Conservation (phyloP, 2,329 filamentous ascomycete species). For the Botrytis tulipae region DNA sequence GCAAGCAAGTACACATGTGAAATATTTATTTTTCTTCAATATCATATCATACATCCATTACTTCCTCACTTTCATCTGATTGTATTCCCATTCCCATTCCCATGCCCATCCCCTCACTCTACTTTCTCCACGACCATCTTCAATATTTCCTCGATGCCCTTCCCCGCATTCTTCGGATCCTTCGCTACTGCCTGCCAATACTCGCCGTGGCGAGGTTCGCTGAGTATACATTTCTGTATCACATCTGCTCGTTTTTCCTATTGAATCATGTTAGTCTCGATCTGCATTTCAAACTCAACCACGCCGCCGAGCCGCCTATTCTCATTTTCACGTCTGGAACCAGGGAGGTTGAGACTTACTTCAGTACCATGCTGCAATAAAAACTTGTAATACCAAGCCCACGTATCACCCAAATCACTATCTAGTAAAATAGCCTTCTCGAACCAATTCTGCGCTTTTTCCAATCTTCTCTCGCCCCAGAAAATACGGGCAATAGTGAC, state of each 20-base stretch:
- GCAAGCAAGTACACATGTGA: neutral
- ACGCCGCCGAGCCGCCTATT: neutral
- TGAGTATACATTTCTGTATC: constrained; percentile 73
- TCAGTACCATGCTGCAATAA: constrained; percentile 87
- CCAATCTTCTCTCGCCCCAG: constrained; percentile 87
- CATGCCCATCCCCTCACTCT: constrained; percentile 27
- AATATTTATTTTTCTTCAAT: neutral
- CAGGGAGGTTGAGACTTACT: constrained; percentile 39
- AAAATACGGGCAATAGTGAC: constrained; percentile 93
- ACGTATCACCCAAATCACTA: constrained; percentile 83
- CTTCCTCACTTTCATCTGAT: no score
- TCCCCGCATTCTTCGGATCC: constrained; percentile 75
- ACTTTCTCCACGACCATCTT: constrained; percentile 65
- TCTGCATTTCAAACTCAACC: neutral
- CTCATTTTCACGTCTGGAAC: neutral
- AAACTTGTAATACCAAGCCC: constrained; percentile 99
- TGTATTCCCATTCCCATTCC: neutral
- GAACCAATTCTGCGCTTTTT: constrained; percentile 96
- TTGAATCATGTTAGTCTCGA: constrained; percentile 21
- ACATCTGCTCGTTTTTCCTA: constrained; percentile 85
- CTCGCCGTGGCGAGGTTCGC: constrained; percentile 90
- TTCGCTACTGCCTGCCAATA: constrained; percentile 85
- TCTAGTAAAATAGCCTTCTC: constrained; percentile 91
- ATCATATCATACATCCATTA: constrained; percentile 9
- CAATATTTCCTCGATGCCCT: constrained; percentile 75